Percentiles rank a stretch among this genome's conserved stretches.
Conservation (phyloP, 2,329 filamentous ascomycete genomes). For the Cytospora schulzeri region DNA sequence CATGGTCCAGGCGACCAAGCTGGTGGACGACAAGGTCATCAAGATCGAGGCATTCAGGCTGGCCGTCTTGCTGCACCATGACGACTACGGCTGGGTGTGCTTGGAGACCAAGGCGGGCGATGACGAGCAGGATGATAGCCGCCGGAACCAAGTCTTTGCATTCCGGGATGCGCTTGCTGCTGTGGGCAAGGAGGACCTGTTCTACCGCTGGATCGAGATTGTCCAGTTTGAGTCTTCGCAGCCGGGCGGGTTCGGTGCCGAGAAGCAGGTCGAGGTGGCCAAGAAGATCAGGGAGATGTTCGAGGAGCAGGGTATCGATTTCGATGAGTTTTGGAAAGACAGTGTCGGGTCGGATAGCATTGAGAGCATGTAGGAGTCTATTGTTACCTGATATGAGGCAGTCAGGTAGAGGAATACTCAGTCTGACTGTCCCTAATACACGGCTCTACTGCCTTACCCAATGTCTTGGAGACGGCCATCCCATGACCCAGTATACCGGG, state of each 20-base stretch:
- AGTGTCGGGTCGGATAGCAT: conserved; percentile 48
- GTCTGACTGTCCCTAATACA: not conserved
- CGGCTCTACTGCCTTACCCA: not conserved
- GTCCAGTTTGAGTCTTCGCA: conserved; percentile 83
- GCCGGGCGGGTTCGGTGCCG: conserved; percentile 75
- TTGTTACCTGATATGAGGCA: not conserved
- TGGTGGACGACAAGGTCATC: conserved; percentile 66
- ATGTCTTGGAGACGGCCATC: not conserved
- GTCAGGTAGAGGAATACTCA: not conserved
- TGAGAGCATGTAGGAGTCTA: conserved; percentile 32
- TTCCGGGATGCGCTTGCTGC: conserved; percentile 76
- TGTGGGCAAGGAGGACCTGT: conserved; percentile 84
- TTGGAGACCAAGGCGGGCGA: conserved; percentile 56
- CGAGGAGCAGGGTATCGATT: conserved; percentile 73
- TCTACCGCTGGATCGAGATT: conserved; percentile 91
- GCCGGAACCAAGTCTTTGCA: conserved; percentile 72
- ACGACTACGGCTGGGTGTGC: conserved; percentile 71
- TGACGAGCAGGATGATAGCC: conserved; percentile 59
- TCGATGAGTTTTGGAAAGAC: conserved; percentile 76
- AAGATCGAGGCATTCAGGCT: conserved; percentile 69
- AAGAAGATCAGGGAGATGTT: conserved; percentile 77
- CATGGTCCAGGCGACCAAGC: conserved; percentile 73
- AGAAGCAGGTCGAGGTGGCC: conserved; percentile 72
- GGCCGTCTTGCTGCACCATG: conserved; percentile 68
- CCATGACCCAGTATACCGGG: not conserved